Evolutionary conservation across 495 filamentous ascomycete species (phyloP), one percentile per base, ranked within the genome.

Genomic region (Rostrohypoxylon terebratum): DNA sequence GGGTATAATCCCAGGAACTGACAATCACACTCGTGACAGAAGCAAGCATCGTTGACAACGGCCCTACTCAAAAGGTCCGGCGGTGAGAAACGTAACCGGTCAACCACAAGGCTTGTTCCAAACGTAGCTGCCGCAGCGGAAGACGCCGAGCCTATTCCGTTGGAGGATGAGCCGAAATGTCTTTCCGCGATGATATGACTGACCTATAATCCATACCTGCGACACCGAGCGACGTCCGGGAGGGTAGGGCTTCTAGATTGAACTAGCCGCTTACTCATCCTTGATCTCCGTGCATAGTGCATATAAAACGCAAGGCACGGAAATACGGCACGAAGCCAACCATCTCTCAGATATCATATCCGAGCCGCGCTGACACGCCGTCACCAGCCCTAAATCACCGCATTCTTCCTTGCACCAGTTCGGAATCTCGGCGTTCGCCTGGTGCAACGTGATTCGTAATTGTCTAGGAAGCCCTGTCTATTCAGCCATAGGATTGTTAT

Each of bases 391-490:
- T 3, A 16, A 33, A 13, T 23, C 18, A 25, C 28, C 28, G 34
- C 33, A 2, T 51, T 31, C 28, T 18, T 34, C 28, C 47, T 58
- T 66, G 74, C 65, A 44, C 45, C 50, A 54, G 28, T 31, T 74
- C 75, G 75, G 75, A 47, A 70, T 63, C 59, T 72, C 72, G 75
- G 75, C 3, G 44, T 72, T 67, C 54, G 18, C 69, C n/a, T 48
- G 40, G 40, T 51, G 48, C 36, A 51, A 16, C 55, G 4, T 44
- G 18, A 69, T 63, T 42, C 33, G 59, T 53, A 55, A 47, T 33
- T 48, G 45, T 64, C 40, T 48, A 28, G 10, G 34, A 45, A 65
- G 53, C 61, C 53, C 25, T 60, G 5, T 38, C n/a, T 8, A 45
- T 63, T 64, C 60, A 69, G 67, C 59, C 63, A 28, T 28, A 9